Conservation (phyloP, 257 asterid species). For the Solanum gracilifrons region DNA sequence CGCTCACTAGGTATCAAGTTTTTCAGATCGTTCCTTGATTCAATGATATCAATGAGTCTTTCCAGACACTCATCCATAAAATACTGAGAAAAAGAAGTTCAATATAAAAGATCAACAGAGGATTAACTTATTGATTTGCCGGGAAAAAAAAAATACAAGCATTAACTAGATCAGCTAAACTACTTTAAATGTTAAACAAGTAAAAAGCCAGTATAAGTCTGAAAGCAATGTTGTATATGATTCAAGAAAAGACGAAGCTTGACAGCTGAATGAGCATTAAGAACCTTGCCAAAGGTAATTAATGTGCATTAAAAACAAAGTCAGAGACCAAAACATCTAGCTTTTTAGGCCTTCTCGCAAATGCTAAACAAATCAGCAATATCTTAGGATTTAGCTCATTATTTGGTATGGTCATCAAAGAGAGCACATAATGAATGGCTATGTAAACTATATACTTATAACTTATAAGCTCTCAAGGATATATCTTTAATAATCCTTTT, state of each 20-base stretch:
- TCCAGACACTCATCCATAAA: slow-evolving; percentile 97
- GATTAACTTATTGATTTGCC: not conserved
- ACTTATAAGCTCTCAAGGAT: not conserved
- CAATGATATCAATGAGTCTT: slow-evolving; percentile 59
- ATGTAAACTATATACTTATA: not conserved
- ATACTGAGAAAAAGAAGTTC: slow-evolving; percentile 36
- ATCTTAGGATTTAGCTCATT: not conserved
- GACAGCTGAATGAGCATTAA: not conserved
- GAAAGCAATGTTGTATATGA: not conserved
- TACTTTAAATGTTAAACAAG: not conserved
- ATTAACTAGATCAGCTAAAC: not conserved
- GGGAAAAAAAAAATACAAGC: not conserved
- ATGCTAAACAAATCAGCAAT: not conserved
- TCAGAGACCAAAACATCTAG: not conserved
- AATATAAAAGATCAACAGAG: not conserved
- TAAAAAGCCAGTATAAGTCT: not conserved
- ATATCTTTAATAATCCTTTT: not conserved
- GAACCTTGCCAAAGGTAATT: not conserved
- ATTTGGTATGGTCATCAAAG: not conserved
- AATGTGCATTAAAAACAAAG: not conserved
- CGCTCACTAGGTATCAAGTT: slow-evolving; percentile 64
- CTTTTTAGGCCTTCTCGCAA: not conserved
- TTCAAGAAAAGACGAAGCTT: not conserved
- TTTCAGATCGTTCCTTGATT: slow-evolving; percentile 47
- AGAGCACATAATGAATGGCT: not conserved